Conservation (phyloP, 2,329 filamentous ascomycete genomes). For the Cyphellophora europaea region DNA sequence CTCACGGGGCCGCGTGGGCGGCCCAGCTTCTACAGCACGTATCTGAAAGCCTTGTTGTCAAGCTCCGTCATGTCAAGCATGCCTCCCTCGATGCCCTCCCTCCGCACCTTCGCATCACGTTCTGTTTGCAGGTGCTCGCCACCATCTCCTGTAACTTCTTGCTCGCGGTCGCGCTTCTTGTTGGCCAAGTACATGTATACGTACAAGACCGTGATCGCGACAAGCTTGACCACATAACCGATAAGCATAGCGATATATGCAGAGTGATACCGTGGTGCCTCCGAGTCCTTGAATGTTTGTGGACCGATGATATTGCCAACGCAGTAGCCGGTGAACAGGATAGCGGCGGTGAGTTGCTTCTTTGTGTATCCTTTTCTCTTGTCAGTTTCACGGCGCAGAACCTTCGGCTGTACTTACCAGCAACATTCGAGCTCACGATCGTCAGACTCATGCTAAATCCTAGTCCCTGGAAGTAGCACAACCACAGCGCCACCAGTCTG, state of each 20-base stretch:
- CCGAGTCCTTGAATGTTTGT: constrained; percentile 42
- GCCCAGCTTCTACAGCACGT: constrained; percentile 42
- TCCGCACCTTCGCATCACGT: constrained; percentile 32
- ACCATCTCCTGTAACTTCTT: constrained; percentile 21
- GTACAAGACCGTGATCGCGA: constrained; percentile 41
- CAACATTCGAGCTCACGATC: constrained; percentile 44
- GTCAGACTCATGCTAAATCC: constrained; percentile 46
- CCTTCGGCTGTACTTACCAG: no score
- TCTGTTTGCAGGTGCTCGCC: constrained; percentile 9
- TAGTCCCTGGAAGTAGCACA: constrained; percentile 46
- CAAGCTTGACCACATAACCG: constrained; percentile 45
- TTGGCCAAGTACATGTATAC: constrained; percentile 48
- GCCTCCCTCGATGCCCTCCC: constrained; percentile 39
- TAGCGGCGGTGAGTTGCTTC: constrained; percentile 44
- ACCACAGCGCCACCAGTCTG: constrained; percentile 47
- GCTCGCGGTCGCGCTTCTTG: constrained; percentile 43
- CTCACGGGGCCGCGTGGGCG: no score
- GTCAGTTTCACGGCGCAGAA: no score
- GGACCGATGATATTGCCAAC: constrained; percentile 47
- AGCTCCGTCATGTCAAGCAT: constrained; percentile 42
- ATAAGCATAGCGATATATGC: constrained; percentile 48
- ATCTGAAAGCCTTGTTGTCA: constrained; percentile 46
- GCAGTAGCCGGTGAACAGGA: constrained; percentile 47
- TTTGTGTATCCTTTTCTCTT: constrained; percentile 45
- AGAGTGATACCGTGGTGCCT: constrained; percentile 40